Conservation (phyloP, 495 filamentous ascomycete species). For the Penicillium bovifimosum region DNA sequence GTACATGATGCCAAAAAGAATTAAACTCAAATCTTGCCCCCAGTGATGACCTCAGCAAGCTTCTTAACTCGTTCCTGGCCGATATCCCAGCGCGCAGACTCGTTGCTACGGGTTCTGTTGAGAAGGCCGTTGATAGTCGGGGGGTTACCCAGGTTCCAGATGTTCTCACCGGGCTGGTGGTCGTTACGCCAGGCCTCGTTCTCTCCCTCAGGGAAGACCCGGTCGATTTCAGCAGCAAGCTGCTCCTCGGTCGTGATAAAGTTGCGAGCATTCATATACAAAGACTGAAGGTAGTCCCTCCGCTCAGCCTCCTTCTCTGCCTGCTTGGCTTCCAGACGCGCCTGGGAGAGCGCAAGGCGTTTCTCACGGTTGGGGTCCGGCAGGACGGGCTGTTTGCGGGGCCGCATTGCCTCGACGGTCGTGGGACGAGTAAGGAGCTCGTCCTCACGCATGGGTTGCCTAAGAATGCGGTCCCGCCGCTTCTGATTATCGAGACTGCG, state of each 20-base stretch:
- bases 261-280: conserved; percentile 59
- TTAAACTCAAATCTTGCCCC: conserved; percentile 54
- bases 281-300: conserved; percentile 48
- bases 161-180: conserved; percentile 39
- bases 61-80: conserved; percentile 54
- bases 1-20: conserved; percentile 19
- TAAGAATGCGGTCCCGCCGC: conserved; percentile 41
- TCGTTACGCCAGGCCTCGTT: conserved; percentile 45
- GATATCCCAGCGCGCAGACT: conserved; percentile 38
- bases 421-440: conserved; percentile 56
- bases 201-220: conserved; percentile 51
- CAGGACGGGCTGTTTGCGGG: conserved; percentile 34
- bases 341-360: conserved; percentile 40
- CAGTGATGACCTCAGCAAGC: conserved; percentile 63
- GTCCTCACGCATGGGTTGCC: conserved; percentile 51
- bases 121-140: conserved; percentile 42
- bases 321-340: conserved; percentile 33
- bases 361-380: conserved; percentile 44
- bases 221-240: conserved; percentile 56
- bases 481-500: conserved; percentile 33
- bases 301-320: conserved; percentile 36
- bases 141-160: conserved; percentile 55
- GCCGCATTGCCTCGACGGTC: conserved; percentile 36
- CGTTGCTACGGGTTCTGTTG: conserved; percentile 25
- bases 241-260: conserved; percentile 62